Evolutionary conservation across 768 basidiomycete species (phyloP), one percentile per base, ranked within the genome.

Genomic region (Termitomyces heimii): DNA sequence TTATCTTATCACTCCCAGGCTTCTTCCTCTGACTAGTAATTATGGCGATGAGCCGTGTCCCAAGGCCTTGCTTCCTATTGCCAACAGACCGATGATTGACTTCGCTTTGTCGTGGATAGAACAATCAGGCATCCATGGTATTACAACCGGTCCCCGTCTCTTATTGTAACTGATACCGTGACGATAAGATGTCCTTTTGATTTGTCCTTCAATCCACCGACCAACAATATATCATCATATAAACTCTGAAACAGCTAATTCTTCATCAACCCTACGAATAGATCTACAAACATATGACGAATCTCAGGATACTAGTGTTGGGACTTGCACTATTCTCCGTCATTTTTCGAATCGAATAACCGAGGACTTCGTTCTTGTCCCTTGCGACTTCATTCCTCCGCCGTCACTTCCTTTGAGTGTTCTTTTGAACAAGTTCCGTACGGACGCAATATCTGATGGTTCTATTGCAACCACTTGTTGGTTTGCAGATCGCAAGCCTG

Each of bases 311-410:
- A 73, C 79, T 18, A 77, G 78, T 54, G 77, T 79, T 7, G 92
- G 90, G 43, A 92, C 90, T 2, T 89, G 88, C 60, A 77, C 82
- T 22, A 77, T 95, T 26, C 78, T 96, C 57, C 81, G 84, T 52
- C 83, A 92, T 66, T 92, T 94, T 69, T 79, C 89, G 10, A 73
- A 68, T 48, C 84, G 85, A 48, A 94, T 95, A 60, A 77, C 81
- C 60, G 84, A 84, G 58, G 95, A 97, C 70, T 95, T 97, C 69
- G 82, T 97, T 40, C 71, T 98, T 24, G 80, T 98, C 2, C 89
- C 95, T 7, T 97, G 94, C 66, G 95, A 98, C 69, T 91, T 97
- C 50, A 79, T 94, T 22, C 86, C 94, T 9, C 88, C 94, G 0
- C 74, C 85, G 0, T 73, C 82, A 0, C 77, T 97, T n/a, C 76